Evolutionary conservation across 202 grass and related monocot genomes (phyloP), one percentile per base, ranked within the genome.

Genomic region (Elaeis oleifera): DNA sequence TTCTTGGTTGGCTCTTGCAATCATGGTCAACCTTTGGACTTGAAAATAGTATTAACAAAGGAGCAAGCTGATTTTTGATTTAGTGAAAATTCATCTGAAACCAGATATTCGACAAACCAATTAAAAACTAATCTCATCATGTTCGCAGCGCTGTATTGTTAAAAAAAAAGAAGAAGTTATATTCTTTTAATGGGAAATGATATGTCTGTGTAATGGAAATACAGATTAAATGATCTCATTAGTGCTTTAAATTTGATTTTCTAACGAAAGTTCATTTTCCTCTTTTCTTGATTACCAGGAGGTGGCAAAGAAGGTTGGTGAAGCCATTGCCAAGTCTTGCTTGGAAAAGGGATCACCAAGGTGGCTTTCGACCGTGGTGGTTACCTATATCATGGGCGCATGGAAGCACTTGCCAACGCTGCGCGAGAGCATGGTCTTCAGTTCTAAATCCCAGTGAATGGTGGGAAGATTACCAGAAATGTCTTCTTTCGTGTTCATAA

Each of bases 301-400:
- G 64, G 80, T 83, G 49, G 84, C 92, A 23, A 86, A 86, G 68
- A 97, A 89, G 77, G 73, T 97, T 53, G 92, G 88, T 70, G 88
- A 89, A 64, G 54, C 71, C 51, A 92, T 97, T 53, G 92, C 88
- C 53, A 92, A 89, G 72, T 81, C 84, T 63, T 97, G 92, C 71
- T 70, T 92, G 77, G 92, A 97, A 61, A 92, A 77, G 88, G 92
- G 65, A 89, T 97, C 32, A 79, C 71, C 53, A 97, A 92, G 54
- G 88, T 97, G 58, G 88, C 86, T 56, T 97, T 97, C 17, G 92
- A 97, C 58, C 65, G 92, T 23, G 92, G 92, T 5, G 82, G 92
- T 84, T 97, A 81, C 71, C 81, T 72, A 36, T 97, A 89, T 66
- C 84, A 89, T 1, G 92, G 92, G 1, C 75, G 88, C 74, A 80